Evolutionary conservation across 805 yeast genomes (phyloP), one percentile per base, ranked within the genome.

Genomic region (Candida wancherniae): DNA sequence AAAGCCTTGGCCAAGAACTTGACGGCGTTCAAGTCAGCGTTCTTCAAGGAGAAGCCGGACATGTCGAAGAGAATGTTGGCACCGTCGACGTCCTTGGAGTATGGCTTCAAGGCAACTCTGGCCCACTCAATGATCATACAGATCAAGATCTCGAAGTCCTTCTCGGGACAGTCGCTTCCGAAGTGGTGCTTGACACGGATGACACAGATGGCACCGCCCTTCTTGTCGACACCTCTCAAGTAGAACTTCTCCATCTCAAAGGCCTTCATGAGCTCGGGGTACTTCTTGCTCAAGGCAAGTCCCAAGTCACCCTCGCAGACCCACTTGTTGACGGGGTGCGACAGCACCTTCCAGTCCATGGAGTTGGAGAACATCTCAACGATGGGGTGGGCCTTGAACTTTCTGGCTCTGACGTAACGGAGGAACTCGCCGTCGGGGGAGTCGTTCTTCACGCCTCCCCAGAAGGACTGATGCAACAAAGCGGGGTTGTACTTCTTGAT

Each of bases 21-120:
- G 34, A 90, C 94, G 6, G 96, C 85, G 5, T 74, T 68, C 55
- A 86, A 86, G 61, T 92, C 98, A 83, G 94, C 94, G 57, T 90
- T 92, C 37, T 87, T 73, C 67, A 87, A 75, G 5, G 94, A 74
- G 53, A 92, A 92, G 4, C 81, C 95, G 9, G 84, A 67, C 54
- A 92, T 63, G 57, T 92, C 98, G 54, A 92, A 92, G n/a, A 92
- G 58, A 29, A 90, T 77, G 7, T 90, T 40, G 20, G 42, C 44
- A 3, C 47, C 47, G 19, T 45, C 49, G 19, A 27, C 33, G 9
- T 41, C 48, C 15, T 24, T 19, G 20, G 34, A 22, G 33, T 36
- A 43, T 26, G 33, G 33, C 23, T 25, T 34, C 30, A 36, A 29
- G 14, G 34, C 26, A 19, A 45, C 22, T 43, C 95, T 71, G n/a